A percentile compares a stretch with the other conserved stretches of the same genome.
Evolutionary conservation across 2,329 filamentous ascomycete species (phyloP).

Genomic region (Leptographium procerum): DNA sequence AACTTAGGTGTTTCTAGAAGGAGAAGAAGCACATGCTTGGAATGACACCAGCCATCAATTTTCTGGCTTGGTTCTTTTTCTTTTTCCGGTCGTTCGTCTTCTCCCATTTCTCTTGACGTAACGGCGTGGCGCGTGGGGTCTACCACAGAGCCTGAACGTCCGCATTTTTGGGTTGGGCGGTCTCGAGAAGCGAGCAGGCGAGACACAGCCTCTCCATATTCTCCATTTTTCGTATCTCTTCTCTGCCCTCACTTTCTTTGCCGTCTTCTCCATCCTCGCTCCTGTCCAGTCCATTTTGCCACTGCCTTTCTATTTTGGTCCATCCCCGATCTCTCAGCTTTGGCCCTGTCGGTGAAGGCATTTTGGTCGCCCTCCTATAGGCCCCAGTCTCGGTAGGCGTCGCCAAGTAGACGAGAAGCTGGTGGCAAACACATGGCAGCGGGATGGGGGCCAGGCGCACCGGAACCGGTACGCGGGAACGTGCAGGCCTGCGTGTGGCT

Average conservation of each 20-base stretch:
- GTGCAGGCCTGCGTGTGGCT: not conserved
- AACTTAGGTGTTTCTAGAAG: not conserved
- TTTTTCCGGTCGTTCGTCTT: not conserved
- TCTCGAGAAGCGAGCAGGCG: conserved; percentile 11
- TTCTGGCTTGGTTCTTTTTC: too few relatives aligned
- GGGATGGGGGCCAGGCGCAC: not conserved
- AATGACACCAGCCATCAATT: not conserved
- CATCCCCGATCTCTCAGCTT: too few relatives aligned
- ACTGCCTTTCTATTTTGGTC: not conserved
- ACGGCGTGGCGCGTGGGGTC: too few relatives aligned
- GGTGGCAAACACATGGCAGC: not conserved
- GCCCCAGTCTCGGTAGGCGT: not conserved
- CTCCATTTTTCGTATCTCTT: not conserved
- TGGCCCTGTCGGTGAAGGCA: not conserved
- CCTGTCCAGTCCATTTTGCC: not conserved
- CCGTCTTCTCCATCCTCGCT: not conserved
- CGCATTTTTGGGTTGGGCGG: conserved; percentile 3
- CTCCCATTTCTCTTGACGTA: not conserved
- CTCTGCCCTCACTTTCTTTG: not conserved
- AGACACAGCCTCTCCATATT: conserved; percentile 5
- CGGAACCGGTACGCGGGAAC: not conserved
- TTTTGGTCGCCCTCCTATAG: not conserved
- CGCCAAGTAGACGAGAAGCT: not conserved
- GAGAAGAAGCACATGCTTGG: not conserved
- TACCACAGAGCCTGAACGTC: too few relatives aligned